phyloP scores from a whole-genome alignment of 1,284 basidiomycete species.

The Rhodotorula sp. region DNA sequence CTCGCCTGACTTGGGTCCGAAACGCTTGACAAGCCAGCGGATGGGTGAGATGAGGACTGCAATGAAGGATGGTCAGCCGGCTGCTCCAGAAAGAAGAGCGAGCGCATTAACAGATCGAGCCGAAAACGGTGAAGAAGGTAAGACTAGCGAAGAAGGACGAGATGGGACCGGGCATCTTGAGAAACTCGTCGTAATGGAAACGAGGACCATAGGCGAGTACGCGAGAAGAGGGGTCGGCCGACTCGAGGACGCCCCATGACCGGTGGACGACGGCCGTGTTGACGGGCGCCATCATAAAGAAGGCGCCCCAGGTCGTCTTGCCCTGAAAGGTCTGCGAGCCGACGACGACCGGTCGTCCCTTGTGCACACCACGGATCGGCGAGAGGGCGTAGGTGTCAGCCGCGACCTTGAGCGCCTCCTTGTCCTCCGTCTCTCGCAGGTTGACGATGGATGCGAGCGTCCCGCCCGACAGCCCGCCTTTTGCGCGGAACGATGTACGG shows the following conservation, averaged over 20 bases:
- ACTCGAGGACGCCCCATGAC: constrained; percentile 44
- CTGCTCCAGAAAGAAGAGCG: too few species aligned
- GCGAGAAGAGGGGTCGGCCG: constrained; percentile 1
- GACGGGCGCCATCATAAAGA: constrained; percentile 37
- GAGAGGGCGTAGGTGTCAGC: constrained; percentile 34
- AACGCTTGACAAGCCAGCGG: constrained; percentile 36
- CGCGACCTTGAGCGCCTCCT: constrained; percentile 18
- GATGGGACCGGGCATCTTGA: constrained; percentile 24
- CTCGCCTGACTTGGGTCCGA: constrained; percentile 41
- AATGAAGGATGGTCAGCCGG: not conserved
- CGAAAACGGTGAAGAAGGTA: constrained; percentile 41
- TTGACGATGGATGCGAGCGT: constrained; percentile 35
- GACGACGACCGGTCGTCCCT: constrained; percentile 5
- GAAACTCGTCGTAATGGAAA: constrained; percentile 37
- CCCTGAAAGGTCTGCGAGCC: constrained; percentile 10
- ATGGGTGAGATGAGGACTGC: constrained; percentile 34
- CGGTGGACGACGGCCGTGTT: constrained; percentile 36
- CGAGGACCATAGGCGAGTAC: constrained; percentile 22
- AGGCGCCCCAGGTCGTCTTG: constrained; percentile 23
- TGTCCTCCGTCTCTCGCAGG: constrained; percentile 25
- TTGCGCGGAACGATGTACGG: constrained; percentile 21
- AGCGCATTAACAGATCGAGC: constrained; percentile 39
- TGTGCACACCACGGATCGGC: constrained; percentile 25
- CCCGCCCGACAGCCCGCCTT: constrained; percentile 41
- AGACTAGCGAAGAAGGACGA: constrained; percentile 40